Base-by-base conservation (phyloP, 352 stramenopile species). In the Saprolegnia parasitica region DNA sequence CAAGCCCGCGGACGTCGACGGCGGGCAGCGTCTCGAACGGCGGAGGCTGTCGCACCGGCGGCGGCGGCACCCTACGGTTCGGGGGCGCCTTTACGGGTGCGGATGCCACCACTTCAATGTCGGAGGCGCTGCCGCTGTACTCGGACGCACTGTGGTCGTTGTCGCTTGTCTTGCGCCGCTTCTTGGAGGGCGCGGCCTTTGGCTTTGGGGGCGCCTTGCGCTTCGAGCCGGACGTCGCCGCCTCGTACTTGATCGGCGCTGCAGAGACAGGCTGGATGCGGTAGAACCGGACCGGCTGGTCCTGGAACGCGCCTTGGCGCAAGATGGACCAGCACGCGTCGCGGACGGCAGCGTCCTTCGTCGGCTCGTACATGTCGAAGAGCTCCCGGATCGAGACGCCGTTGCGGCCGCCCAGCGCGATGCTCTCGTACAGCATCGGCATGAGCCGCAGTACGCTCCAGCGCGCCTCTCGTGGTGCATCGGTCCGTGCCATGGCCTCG, bases 361-460 rank as follows among this genome's bases (percentile, higher is more conserved):
- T 65, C 24, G 79, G 73, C 64, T 94, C 84, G 50, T 84, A 74
- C 0, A 81, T 62, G 37, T 77, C 79, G 50, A 93, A 91, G 54
- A 93, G 71, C 32, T 81, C 78, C 39, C 77, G 71, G 29, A 95
- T 55, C 9, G 80, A 76, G 57, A 95, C 71, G 0, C 86, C 86
- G 29, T 81, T 91, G 46, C 84, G 81, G 13, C 86, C 86, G 63
- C 91, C 83, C 40, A 95, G 81, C 0, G 81, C 83, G 56, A 91
- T 87, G 56, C 91, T 85, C 71, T 95, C 86, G 40, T 65, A 65
- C 18, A 65, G 57, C 18, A 52, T 39, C n/a, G 35, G 57, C n/a
- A 65, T 29, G 20, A 65, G 16, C 35, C 40, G 35, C 24, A 65
- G 26, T 10, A 65, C 40, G 37, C 57, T 65, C 57, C 57, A 65